Evolutionary conservation across 75 land plant genomes (phyloP), one percentile per base, ranked within the genome.

Genomic region (Adiantum capillusveneris): DNA sequence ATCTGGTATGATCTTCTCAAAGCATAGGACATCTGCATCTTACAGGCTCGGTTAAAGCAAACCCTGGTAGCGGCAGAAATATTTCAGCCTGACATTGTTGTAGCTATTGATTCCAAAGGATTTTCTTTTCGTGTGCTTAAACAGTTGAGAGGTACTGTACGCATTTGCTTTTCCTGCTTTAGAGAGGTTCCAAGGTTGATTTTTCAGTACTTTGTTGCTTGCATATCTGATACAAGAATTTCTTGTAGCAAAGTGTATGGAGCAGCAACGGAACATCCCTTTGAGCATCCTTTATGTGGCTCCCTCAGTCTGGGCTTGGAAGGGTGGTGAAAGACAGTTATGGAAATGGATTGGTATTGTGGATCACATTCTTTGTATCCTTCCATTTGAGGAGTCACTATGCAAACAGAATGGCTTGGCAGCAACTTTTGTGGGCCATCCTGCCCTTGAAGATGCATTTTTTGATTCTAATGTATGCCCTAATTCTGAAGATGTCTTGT

Each of bases 271-370:
- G 44, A 53, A 26, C 31, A 25, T 64, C 29, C 85, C 97, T 45
- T 42, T 68, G n/a, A 76, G 77, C 49, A 68, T 85, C 34, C 95
- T 85, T 60, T 93, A 85, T 70, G 95, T 93, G 50, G 88, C 87
- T 59, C 97, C 97, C 41, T 92, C 97, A 65, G 89, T 82, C 53
- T 92, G 97, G 97, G 97, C 95, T 31, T 93, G 90, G 95, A 93
- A 82, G 81, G 90, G 98, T 3, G 96, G 96, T 53, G 98, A 93
- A 68, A 61, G 51, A 43, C 81, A 84, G 62, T 80, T 93, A 24
- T 72, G 67, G 66, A 71, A 68, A 25, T 62, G 90, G 36, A 28
- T 69, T 31, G 46, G 50, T 26, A 70, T 82, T 63, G 85, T 93
- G 28, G 96, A 93, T 60, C 98, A 93, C 67, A 29, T 93, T 17